These are phyloP conservation scores for Globisporangium canariense DNA, from an alignment of 352 stramenopile genomes.

Conservation along the genomic window DNA sequence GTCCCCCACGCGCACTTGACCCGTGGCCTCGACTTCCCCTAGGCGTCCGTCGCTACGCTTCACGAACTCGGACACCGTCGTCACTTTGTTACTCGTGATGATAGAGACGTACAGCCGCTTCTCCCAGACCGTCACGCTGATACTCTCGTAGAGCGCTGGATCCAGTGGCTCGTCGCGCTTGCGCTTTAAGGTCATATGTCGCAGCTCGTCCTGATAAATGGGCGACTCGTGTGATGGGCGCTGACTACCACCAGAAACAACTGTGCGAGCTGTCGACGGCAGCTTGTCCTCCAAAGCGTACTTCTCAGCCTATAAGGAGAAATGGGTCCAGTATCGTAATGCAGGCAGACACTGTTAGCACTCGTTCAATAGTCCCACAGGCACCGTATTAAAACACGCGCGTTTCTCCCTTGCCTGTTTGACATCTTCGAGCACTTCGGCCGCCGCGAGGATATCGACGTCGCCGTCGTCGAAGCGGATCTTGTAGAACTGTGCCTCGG, in stretches of 20 bases:
- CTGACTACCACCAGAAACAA: background rate
- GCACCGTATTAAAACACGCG: background rate
- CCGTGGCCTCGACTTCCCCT: constrained; percentile 62
- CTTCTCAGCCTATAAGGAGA: constrained; percentile 18
- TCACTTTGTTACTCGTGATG: constrained; percentile 45
- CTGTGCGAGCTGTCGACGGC: background rate
- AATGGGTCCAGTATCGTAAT: background rate
- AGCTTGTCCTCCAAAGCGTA: constrained; percentile 27
- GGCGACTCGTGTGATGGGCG: background rate
- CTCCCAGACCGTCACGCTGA: constrained; percentile 50
- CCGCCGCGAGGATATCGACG: constrained; percentile 60
- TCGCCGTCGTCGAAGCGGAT: constrained; percentile 81
- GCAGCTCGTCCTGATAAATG: constrained; percentile 31
- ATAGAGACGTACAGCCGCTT: constrained; percentile 67
- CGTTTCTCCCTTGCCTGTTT: constrained; percentile 21
- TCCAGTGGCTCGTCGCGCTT: constrained; percentile 30
- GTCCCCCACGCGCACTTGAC: constrained; percentile 46
- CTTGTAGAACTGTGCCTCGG: constrained; percentile 63
- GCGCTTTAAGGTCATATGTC: constrained; percentile 34
- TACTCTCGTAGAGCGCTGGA: constrained; percentile 2
- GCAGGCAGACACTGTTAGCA: background rate
- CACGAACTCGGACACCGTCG: constrained; percentile 52
- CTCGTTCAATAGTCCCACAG: background rate
- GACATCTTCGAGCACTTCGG: constrained; percentile 50
- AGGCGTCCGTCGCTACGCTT: constrained; percentile 33